phyloP scores from a whole-genome alignment of 2,329 filamentous ascomycete genomes.

The Monilinia fructicola region DNA sequence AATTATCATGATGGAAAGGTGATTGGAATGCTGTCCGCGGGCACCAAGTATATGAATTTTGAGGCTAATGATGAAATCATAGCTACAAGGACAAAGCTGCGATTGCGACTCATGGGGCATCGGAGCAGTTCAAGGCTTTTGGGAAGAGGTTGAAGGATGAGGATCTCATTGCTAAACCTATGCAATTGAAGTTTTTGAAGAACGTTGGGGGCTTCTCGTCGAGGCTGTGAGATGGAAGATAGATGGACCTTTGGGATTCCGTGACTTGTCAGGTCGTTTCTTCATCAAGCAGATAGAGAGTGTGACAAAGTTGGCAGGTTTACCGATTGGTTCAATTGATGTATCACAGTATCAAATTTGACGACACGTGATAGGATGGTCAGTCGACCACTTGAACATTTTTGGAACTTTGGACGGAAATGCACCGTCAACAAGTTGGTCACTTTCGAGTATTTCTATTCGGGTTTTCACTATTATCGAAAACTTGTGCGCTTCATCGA shows the following conservation, averaged over 20 bases:
- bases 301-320: background rate
- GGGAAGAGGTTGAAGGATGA: constrained; percentile 33
- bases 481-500: background rate
- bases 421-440: background rate
- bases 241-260: too few relatives aligned
- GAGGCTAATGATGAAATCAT: background rate
- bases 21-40: background rate
- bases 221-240: constrained; percentile 25
- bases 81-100: constrained; percentile 39
- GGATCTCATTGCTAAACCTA: constrained; percentile 30
- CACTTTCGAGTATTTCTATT: background rate
- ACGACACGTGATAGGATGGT: background rate
- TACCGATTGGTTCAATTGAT: background rate
- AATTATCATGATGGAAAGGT: constrained; percentile 39
- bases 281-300: background rate
- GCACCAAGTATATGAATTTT: background rate
- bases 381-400: too few relatives aligned
- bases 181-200: constrained; percentile 36
- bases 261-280: background rate
- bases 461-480: too few relatives aligned
- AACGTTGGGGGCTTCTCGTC: constrained; percentile 35
- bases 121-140: constrained; percentile 31
- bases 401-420: background rate
- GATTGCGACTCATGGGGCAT: constrained; percentile 31
- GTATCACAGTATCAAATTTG: too few relatives aligned